A percentile compares a stretch with the other conserved stretches of the same genome.
These are phyloP conservation scores for Heritiera littoralis DNA, from an alignment of 345 rosid genomes.

Conservation along the genomic window DNA sequence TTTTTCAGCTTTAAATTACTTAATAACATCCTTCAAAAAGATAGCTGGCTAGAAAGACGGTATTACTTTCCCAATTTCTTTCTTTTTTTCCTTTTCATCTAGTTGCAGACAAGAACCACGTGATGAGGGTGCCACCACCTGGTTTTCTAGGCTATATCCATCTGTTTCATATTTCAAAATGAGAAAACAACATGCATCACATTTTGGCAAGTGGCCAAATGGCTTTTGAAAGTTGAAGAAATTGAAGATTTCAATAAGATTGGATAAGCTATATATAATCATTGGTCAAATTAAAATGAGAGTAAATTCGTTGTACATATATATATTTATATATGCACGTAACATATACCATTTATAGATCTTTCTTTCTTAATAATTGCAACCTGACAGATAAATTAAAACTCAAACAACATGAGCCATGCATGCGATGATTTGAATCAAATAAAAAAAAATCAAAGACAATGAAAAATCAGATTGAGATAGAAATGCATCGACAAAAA, in stretches of 20 bases:
- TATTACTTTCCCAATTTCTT: neutral
- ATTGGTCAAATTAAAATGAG: neutral
- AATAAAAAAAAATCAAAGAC: too few relatives aligned
- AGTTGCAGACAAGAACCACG: conserved; percentile 11
- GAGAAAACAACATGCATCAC: conserved; percentile 29
- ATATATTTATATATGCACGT: too few relatives aligned
- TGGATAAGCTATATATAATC: neutral
- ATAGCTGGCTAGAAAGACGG: neutral
- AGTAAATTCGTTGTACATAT: too few relatives aligned
- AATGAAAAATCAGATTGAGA: too few relatives aligned
- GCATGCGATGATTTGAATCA: too few relatives aligned
- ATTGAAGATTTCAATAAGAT: neutral
- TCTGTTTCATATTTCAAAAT: neutral
- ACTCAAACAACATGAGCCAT: too few relatives aligned
- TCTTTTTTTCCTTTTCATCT: neutral
- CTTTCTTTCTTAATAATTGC: too few relatives aligned
- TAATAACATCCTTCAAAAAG: neutral
- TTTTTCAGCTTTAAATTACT: too few relatives aligned
- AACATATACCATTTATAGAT: too few relatives aligned
- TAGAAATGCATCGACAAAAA: too few relatives aligned
- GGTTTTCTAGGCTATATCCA: conserved; percentile 3
- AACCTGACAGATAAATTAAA: too few relatives aligned
- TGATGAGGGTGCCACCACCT: conserved; percentile 9
- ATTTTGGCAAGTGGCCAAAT: conserved; percentile 31
- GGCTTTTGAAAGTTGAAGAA: neutral